Conservation (phyloP, 495 filamentous ascomycete genomes). For the Hypoxylon crocopeplum region DNA sequence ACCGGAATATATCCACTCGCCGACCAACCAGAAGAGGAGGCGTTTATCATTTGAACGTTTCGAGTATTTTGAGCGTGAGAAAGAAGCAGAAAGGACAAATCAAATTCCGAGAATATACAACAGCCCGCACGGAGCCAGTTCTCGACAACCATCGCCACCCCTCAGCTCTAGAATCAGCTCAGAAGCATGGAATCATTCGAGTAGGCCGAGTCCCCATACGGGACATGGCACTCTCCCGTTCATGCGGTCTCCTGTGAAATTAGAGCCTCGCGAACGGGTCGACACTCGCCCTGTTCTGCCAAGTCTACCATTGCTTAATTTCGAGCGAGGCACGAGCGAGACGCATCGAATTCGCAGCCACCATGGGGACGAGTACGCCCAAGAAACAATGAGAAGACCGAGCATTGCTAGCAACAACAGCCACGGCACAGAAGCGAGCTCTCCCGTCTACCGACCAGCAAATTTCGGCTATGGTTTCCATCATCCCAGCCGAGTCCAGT, state of each 20-base stretch:
- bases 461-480: slow-evolving; percentile 36
- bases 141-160: slow-evolving; percentile 36
- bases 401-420: slow-evolving; percentile 26
- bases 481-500: slow-evolving; percentile 46
- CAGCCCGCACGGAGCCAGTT: slow-evolving; percentile 29
- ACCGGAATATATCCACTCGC: slow-evolving; percentile 48
- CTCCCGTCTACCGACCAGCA: slow-evolving; percentile 26
- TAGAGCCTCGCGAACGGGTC: slow-evolving; percentile 30
- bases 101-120: slow-evolving; percentile 45
- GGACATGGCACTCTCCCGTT: slow-evolving; percentile 27
- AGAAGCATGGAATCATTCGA: slow-evolving; percentile 42
- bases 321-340: slow-evolving; percentile 29
- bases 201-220: slow-evolving; percentile 38
- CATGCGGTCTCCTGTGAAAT: slow-evolving; percentile 30
- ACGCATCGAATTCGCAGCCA: slow-evolving; percentile 28
- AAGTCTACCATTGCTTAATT: slow-evolving; percentile 39
- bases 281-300: slow-evolving; percentile 43
- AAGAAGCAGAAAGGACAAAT: slow-evolving; percentile 36
- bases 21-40: slow-evolving; percentile 46
- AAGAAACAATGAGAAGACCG: slow-evolving; percentile 33
- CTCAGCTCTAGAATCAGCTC: slow-evolving; percentile 20
- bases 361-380: slow-evolving; percentile 29
- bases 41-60: slow-evolving; percentile 33
- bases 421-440: slow-evolving; percentile 25
- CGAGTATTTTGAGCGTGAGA: slow-evolving; percentile 31